phyloP scores from a whole-genome alignment of 176 grass and related monocot species.

The Poa annua region DNA sequence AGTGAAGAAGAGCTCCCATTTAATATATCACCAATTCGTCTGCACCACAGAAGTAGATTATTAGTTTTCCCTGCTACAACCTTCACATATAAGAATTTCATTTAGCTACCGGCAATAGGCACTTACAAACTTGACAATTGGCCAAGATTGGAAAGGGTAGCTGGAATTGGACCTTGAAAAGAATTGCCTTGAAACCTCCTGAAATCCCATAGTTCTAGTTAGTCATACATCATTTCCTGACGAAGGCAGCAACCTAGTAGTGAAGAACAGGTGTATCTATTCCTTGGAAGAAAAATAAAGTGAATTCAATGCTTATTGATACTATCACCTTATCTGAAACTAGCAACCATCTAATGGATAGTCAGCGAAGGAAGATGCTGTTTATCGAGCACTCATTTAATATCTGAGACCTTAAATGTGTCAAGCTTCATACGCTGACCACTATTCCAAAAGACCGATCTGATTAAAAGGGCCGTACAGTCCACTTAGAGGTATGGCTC shows the following conservation, averaged over 20 bases:
- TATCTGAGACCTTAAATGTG: slow-evolving; percentile 1
- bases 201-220: slow-evolving; percentile 33
- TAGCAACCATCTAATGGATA: not conserved
- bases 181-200: slow-evolving; percentile 81
- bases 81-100: slow-evolving; percentile 1
- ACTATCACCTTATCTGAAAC: not conserved
- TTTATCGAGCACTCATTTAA: not conserved
- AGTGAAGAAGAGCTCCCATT: slow-evolving; percentile 64
- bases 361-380: not conserved
- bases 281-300: not conserved
- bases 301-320: slow-evolving; percentile 26
- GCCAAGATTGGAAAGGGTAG: slow-evolving; percentile 61
- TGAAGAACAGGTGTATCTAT: not conserved
- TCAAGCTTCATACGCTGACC: too few species aligned
- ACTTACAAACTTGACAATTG: slow-evolving; percentile 44
- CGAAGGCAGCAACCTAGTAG: not conserved
- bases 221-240: slow-evolving; percentile 13
- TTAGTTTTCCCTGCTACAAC: not conserved
- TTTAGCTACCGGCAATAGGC: not conserved
- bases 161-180: slow-evolving; percentile 75
- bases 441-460: too few species aligned
- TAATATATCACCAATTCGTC: slow-evolving; percentile 32
- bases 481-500: too few species aligned
- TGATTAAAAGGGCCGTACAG: too few species aligned
- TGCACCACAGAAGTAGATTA: not conserved